Base-by-base conservation (phyloP, 2,329 filamentous ascomycete species). In the Calonectria henricotiae region DNA sequence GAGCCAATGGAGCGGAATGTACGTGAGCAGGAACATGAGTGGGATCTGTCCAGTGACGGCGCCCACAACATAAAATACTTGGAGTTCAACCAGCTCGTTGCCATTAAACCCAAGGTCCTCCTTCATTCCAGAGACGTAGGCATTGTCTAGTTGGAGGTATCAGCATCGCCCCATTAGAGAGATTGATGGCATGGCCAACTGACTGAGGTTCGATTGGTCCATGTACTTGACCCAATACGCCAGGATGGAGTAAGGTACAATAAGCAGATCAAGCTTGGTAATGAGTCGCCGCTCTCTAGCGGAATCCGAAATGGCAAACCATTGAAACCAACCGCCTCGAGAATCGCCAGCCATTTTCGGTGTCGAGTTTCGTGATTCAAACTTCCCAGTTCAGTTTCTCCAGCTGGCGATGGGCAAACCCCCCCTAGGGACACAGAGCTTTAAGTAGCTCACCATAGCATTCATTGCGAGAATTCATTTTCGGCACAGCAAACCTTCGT, bases 221-320 rank as follows among this genome's bases (percentile, higher is more conserved):
- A 89, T 83, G 71, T 89, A 88, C 74, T 88, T 89, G 51, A 86
- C 83, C 85, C 87, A 89, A 71, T 89, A 89, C 0, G 85, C 83
- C 2, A 90, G 74, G 44, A 89, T 85, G 0, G 86, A 87, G 73
- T 89, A 89, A 0, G 87, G 87, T 0, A 90, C 85, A 41, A 90
- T 86, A 2, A 89, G 78, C 0, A 87, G 77, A 70, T 90, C 88
- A 8, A 90, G 83, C 75, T 90, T 90, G 15, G 84, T 67, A 44
- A 90, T 86, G 13, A 68, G 37, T 15, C 62, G 51, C 6, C 65
- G 60, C 69, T 68, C 69, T 89, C 80, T 70, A 80, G 0, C 83
- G 86, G 70, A 62, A 7, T 90, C 88, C 5, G 84, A 79, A 30
- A 83, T 78, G 3, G 85, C 78, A 74, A 84, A 88, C 86, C 86